A percentile compares a stretch with the other conserved stretches of the same genome.
These are phyloP conservation scores for Didymella lethalis DNA, from an alignment of 2,329 filamentous ascomycete species.

Conservation along the genomic window DNA sequence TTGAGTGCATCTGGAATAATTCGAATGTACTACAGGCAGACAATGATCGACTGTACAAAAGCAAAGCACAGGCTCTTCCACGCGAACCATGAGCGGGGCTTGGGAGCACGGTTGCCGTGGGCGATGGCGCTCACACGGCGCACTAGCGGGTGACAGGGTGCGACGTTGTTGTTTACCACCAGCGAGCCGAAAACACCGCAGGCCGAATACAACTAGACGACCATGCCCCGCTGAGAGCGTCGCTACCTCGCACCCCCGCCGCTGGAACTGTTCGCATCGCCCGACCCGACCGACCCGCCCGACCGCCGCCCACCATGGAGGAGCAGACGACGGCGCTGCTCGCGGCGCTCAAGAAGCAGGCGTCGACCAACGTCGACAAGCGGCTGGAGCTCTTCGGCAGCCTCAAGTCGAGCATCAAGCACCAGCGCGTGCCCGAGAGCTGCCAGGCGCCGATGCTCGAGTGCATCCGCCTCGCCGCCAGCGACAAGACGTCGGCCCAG, in stretches of 20 bases:
- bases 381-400: slow-evolving; percentile 75
- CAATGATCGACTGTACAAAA: no score
- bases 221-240: slow-evolving; percentile 15
- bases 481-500: slow-evolving; percentile 74
- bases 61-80: not conserved
- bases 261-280: no score
- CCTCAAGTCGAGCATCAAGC: slow-evolving; percentile 89
- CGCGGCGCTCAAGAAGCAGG: slow-evolving; percentile 63
- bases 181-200: slow-evolving; percentile 9
- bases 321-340: slow-evolving; percentile 63
- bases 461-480: slow-evolving; percentile 76
- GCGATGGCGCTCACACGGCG: not conserved
- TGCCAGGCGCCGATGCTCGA: slow-evolving; percentile 80
- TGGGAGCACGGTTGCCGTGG: slow-evolving; percentile 17
- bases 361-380: slow-evolving; percentile 71
- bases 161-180: slow-evolving; percentile 6
- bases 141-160: slow-evolving; percentile 9
- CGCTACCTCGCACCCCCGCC: slow-evolving; percentile 2
- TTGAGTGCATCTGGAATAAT: no score
- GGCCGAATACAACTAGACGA: slow-evolving; percentile 1
- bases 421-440: slow-evolving; percentile 83
- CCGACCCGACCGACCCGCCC: not conserved
- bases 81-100: slow-evolving; percentile 8
- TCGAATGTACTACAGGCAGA: no score
- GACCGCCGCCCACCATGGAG: slow-evolving; percentile 58